Evolutionary conservation across 768 basidiomycete species (phyloP), one percentile per base, ranked within the genome.

Genomic region (Boletus patriciae): DNA sequence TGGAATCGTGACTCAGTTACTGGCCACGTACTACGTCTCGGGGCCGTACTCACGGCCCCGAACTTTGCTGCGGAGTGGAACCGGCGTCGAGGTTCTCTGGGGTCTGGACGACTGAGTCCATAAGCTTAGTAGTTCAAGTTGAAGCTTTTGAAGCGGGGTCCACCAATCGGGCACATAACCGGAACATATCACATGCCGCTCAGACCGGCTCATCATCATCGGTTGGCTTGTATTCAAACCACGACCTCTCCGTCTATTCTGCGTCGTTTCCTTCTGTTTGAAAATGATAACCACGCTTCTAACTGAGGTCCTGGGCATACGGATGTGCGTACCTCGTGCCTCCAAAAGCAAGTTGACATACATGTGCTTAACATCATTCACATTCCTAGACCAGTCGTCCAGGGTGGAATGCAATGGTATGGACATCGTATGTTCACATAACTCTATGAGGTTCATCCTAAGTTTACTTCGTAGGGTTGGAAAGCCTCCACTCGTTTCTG

Each of bases 351-450:
- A 44, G 40, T 21, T 46, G 19, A 57, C 19, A 21, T 25, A 50
- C 40, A n/a, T 58, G 12, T 19, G 4, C 47, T 33, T 12, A 56
- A 15, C n/a, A 15, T 12, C 23, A 25, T 19, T 19, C 34, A 38
- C 44, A 15, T 46, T 15, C 29, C 51, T 48, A 90, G 88, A 33
- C 92, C 92, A 16, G 76, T 93, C 45, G 81, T 94, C 2, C 92
- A 94, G 69, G 92, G 91, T 23, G 92, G 90, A 46, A 93, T 94
- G 91, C 92, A 93, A 83, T 94, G 88, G 88, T 90, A 74, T 45
- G 58, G 6, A 27, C 21, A 13, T 46, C 11, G 3, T 47, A 46
- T 50, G 6, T 33, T 38, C 46, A 19, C 23, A 45, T 18, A 7
- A 10, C 6, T 25, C 9, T 31, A 38, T 50, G 38, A 19, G 16